A percentile compares a stretch with the other conserved stretches of the same genome.
phyloP scores from a whole-genome alignment of 305 asterid genomes.

The Solanum aculeatissimum region DNA sequence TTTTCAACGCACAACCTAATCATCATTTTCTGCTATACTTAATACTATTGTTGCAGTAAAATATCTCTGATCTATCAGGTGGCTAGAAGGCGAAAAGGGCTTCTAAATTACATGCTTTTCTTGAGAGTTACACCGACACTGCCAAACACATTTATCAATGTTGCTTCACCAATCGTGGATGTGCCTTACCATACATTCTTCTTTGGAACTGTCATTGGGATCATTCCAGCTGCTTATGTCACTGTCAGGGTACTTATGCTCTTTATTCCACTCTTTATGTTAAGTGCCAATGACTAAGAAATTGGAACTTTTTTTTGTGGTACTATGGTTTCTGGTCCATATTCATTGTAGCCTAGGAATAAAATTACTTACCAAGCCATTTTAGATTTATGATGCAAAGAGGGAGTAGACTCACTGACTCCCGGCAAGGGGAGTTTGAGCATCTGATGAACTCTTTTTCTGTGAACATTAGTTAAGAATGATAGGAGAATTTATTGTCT shows the following conservation, averaged over 20 bases:
- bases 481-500: not conserved
- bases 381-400: not conserved
- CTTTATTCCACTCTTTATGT: not conserved
- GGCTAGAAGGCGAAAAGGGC: constrained; percentile 56
- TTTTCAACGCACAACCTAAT: not conserved
- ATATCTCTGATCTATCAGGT: constrained; percentile 30
- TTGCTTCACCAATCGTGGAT: constrained; percentile 95
- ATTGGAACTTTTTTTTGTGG: not conserved
- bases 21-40: not conserved
- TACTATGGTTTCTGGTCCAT: not conserved
- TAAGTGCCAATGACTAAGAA: not conserved
- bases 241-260: constrained; percentile 69
- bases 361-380: not conserved
- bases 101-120: constrained; percentile 91
- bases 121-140: constrained; percentile 91
- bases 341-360: not conserved
- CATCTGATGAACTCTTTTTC: not conserved
- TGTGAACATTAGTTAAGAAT: not conserved
- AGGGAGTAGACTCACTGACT: not conserved
- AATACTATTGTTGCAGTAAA: constrained; percentile 1
- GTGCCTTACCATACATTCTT: constrained; percentile 85
- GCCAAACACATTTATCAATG: constrained; percentile 86
- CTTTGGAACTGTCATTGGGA: constrained; percentile 73
- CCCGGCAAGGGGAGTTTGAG: not conserved
- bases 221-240: constrained; percentile 87